Conservation (phyloP, 1,284 basidiomycete species). For the Ganoderma sinense region DNA sequence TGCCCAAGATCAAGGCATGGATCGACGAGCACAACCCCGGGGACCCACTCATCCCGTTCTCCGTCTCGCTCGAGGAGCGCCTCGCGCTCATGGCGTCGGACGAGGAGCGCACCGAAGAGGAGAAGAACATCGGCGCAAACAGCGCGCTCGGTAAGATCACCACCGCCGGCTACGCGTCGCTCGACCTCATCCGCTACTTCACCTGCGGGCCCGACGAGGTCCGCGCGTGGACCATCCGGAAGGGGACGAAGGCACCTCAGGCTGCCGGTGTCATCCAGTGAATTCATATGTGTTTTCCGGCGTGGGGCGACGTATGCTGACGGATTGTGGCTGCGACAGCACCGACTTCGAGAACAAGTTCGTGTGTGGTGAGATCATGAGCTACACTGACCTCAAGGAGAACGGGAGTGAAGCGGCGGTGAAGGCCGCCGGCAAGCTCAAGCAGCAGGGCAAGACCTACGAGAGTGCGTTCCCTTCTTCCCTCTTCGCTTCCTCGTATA, state of each 20-base stretch:
- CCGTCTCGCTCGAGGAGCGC: constrained; percentile 95
- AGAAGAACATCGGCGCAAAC: constrained; percentile 74
- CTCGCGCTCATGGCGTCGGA: constrained; percentile 67
- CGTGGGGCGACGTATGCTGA: not conserved
- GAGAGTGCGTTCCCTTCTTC: constrained; percentile 66
- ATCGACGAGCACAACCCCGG: constrained; percentile 98
- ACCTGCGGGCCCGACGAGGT: constrained; percentile 98
- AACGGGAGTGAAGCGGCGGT: constrained; percentile 90
- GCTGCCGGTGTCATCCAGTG: constrained; percentile 99
- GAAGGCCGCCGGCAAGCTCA: constrained; percentile 95
- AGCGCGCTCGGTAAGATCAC: constrained; percentile 92
- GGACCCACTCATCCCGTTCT: constrained; percentile 96
- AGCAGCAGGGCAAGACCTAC: constrained; percentile 98
- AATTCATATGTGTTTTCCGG: constrained; percentile 39
- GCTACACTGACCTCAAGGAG: constrained; percentile 91
- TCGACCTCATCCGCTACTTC: constrained; percentile 95
- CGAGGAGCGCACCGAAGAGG: constrained; percentile 82
- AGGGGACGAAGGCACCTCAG: constrained; percentile 94
- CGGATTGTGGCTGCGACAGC: constrained; percentile 44
- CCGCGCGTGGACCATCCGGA: constrained; percentile 96
- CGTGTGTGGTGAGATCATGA: constrained; percentile 99
- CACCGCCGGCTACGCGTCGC: constrained; percentile 86
- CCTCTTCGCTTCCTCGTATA: not conserved
- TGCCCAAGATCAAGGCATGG: constrained; percentile 98
- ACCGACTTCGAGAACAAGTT: constrained; percentile 98